phyloP scores from a whole-genome alignment of 331 rosid genomes.

The Rosa hybrid region DNA sequence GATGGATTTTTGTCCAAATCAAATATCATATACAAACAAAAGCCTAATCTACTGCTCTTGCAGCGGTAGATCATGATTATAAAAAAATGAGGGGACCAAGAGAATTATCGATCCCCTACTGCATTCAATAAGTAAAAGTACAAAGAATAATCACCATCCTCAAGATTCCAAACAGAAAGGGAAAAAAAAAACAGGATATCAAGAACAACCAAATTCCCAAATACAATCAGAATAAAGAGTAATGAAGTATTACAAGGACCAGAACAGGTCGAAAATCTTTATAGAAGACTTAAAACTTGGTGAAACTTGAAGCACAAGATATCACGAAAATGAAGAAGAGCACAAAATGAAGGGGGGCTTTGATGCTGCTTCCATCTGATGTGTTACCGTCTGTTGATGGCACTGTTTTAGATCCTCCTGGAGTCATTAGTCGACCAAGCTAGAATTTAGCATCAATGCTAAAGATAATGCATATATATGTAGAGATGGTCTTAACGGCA shows the following conservation, averaged over 20 bases:
- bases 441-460: background rate
- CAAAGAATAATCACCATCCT: background rate
- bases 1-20: background rate
- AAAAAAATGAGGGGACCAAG: background rate
- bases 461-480: background rate
- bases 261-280: background rate
- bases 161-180: background rate
- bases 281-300: slow-evolving; percentile 22
- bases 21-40: background rate
- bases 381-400: slow-evolving; percentile 46
- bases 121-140: background rate
- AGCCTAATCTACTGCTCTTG: background rate
- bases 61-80: background rate
- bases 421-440: slow-evolving; percentile 5
- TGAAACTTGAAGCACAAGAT: slow-evolving; percentile 36
- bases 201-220: background rate
- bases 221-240: background rate
- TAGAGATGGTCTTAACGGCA: background rate
- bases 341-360: slow-evolving; percentile 36
- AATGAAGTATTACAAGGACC: background rate
- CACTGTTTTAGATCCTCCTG: slow-evolving; percentile 57
- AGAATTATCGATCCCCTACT: background rate
- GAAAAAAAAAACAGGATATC: background rate
- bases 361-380: slow-evolving; percentile 43
- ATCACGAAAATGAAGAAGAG: slow-evolving; percentile 39